Evolutionary conservation across 78 protist genomes (phyloP).

Genomic region (Neovahlkampfia damariscottae): DNA sequence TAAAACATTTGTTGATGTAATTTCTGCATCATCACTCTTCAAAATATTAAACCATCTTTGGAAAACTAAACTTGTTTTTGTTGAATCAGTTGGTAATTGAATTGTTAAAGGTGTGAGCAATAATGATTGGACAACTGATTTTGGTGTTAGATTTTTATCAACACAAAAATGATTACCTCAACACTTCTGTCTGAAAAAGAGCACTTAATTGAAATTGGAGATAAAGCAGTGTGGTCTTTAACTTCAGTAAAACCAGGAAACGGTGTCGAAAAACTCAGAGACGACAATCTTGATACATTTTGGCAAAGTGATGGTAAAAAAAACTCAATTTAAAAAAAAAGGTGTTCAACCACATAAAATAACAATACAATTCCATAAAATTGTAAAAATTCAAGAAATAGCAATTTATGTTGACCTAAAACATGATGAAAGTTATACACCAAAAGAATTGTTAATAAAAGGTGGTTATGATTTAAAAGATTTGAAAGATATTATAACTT

Average conservation of each 20-base stretch:
- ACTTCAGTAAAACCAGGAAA: constrained; percentile 51
- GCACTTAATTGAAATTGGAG: constrained; percentile 33
- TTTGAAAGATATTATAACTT: constrained; percentile 28
- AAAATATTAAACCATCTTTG: too few relatives aligned
- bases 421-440: constrained; percentile 64
- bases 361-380: constrained; percentile 38
- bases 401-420: constrained; percentile 27
- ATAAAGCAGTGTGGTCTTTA: constrained; percentile 42
- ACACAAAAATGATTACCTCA: too few relatives aligned
- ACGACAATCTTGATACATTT: constrained; percentile 45
- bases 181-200: background rate
- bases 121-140: too few relatives aligned
- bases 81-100: too few relatives aligned
- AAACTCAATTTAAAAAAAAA: background rate
- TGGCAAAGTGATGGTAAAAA: constrained; percentile 63
- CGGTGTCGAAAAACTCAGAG: constrained; percentile 64
- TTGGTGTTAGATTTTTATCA: too few relatives aligned
- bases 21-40: too few relatives aligned
- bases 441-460: constrained; percentile 30
- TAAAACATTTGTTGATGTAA: too few relatives aligned
- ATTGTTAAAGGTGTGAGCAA: too few relatives aligned
- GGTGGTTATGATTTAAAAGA: constrained; percentile 35
- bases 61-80: too few relatives aligned
- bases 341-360: constrained; percentile 54
- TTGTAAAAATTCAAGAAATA: constrained; percentile 12